A percentile compares a stretch with the other conserved stretches of the same genome.
phyloP scores from a whole-genome alignment of 2,329 filamentous ascomycete species.

The Colletotrichum nymphaeae region DNA sequence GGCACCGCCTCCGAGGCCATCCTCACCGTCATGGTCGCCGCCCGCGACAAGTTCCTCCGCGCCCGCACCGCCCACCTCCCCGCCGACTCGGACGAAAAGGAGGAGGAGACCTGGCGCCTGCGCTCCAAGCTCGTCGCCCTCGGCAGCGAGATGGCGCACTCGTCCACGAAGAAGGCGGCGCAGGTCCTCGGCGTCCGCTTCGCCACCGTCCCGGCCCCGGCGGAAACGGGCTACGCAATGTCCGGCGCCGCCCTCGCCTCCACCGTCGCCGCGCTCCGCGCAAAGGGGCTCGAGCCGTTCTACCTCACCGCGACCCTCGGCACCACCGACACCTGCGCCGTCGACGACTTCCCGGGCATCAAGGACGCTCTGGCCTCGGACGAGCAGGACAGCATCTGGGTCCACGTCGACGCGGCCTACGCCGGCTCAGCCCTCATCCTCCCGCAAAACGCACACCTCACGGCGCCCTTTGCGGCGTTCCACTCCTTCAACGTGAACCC shows the following conservation, averaged over 20 bases:
- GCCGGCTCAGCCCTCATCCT: slow-evolving; percentile 87
- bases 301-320: slow-evolving; percentile 87
- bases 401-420: slow-evolving; percentile 94
- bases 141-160: slow-evolving; percentile 83
- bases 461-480: slow-evolving; percentile 71
- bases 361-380: slow-evolving; percentile 54
- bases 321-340: slow-evolving; percentile 87
- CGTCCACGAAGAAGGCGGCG: slow-evolving; percentile 87
- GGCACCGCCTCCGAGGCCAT: slow-evolving; percentile 90
- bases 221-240: slow-evolving; percentile 76
- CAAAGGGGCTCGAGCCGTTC: slow-evolving; percentile 82
- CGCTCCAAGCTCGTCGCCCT: slow-evolving; percentile 76
- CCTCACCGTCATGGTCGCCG: slow-evolving; percentile 87
- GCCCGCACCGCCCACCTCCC: slow-evolving; percentile 65
- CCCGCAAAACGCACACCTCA: slow-evolving; percentile 81
- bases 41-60: slow-evolving; percentile 81
- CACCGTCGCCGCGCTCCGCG: slow-evolving; percentile 73
- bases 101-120: slow-evolving; percentile 72
- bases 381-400: slow-evolving; percentile 74
- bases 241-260: slow-evolving; percentile 71
- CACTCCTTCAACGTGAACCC: slow-evolving; percentile 96
- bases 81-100: slow-evolving; percentile 71
- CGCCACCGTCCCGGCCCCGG: slow-evolving; percentile 72
- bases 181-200: slow-evolving; percentile 88
- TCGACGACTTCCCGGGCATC: slow-evolving; percentile 84